A percentile compares a stretch with the other conserved stretches of the same genome.
These are phyloP conservation scores for Fusarium hostae DNA, from an alignment of 2,329 filamentous ascomycete species.

Conservation along the genomic window DNA sequence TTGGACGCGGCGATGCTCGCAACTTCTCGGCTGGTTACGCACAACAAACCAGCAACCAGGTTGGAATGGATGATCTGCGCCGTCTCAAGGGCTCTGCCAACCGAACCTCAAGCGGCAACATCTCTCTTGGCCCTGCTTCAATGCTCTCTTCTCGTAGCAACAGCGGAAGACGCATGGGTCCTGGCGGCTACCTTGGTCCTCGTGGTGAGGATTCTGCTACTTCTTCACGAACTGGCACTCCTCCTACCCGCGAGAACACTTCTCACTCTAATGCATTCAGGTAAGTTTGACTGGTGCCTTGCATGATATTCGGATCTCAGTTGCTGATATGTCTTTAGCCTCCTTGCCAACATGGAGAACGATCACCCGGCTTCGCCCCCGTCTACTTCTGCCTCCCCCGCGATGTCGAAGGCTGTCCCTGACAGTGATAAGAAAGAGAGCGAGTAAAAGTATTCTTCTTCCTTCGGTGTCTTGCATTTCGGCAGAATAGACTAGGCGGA, in stretches of 20 bases:
- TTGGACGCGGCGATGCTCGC: constrained; percentile 88
- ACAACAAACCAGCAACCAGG: constrained; percentile 80
- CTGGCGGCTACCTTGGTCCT: constrained; percentile 76
- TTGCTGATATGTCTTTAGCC: constrained; percentile 50
- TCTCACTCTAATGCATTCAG: constrained; percentile 92
- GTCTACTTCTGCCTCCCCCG: constrained; percentile 73
- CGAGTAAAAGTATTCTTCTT: constrained; percentile 51
- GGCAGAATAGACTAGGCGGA: constrained; percentile 63
- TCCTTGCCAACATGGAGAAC: constrained; percentile 70
- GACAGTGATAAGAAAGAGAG: constrained; percentile 66
- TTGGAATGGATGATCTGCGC: constrained; percentile 90
- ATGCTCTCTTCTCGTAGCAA: constrained; percentile 91
- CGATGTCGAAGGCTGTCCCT: constrained; percentile 70
- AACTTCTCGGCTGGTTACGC: constrained; percentile 80
- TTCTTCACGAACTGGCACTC: constrained; percentile 90
- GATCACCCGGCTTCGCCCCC: constrained; percentile 76
- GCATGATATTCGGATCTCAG: neutral
- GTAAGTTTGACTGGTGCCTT: constrained; percentile 63
- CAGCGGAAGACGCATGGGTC: constrained; percentile 84
- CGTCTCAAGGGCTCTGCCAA: constrained; percentile 76
- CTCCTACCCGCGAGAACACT: constrained; percentile 69
- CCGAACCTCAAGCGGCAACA: constrained; percentile 70
- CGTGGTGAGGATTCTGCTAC: constrained; percentile 85
- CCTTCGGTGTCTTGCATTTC: constrained; percentile 58
- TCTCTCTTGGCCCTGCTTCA: constrained; percentile 82